A percentile compares a stretch with the other conserved stretches of the same genome.
phyloP scores from a whole-genome alignment of 2,329 filamentous ascomycete genomes.

The Neoscytalidium dimidiatum region DNA sequence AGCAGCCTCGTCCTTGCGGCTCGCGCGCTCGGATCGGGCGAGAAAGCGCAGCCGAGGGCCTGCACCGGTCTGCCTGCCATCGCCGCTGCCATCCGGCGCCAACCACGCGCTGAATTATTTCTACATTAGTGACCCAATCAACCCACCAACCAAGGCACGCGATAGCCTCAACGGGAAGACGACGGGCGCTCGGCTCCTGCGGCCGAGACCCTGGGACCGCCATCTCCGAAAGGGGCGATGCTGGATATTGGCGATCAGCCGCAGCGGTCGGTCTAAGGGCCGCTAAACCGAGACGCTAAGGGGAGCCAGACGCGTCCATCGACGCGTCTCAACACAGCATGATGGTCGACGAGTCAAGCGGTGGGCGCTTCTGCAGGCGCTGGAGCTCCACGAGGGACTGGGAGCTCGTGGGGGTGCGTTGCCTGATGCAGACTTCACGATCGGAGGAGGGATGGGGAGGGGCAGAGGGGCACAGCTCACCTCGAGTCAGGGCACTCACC shows the following conservation, averaged over 20 bases:
- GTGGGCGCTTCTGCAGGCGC: neutral
- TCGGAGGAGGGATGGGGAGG: neutral
- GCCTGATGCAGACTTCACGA: too few relatives aligned
- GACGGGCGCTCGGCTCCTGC: neutral
- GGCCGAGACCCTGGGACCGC: neutral
- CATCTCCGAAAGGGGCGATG: conserved; percentile 12
- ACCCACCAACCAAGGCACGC: neutral
- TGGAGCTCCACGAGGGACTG: too few relatives aligned
- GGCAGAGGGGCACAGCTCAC: neutral
- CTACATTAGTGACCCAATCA: neutral
- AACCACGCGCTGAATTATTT: neutral
- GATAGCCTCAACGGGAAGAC: neutral
- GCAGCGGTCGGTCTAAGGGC: conserved; percentile 1
- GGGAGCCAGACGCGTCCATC: neutral
- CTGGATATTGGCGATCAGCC: conserved; percentile 3
- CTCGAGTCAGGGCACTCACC: neutral
- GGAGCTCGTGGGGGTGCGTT: too few relatives aligned
- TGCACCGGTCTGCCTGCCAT: neutral
- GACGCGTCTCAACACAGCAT: neutral
- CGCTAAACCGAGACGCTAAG: neutral
- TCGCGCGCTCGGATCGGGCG: neutral
- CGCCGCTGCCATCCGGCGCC: conserved; percentile 6
- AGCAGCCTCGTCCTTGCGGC: neutral
- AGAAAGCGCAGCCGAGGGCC: neutral
- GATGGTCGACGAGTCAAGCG: neutral